phyloP scores from a whole-genome alignment of 1,284 basidiomycete species.

The Fomitiporia mediterranea region DNA sequence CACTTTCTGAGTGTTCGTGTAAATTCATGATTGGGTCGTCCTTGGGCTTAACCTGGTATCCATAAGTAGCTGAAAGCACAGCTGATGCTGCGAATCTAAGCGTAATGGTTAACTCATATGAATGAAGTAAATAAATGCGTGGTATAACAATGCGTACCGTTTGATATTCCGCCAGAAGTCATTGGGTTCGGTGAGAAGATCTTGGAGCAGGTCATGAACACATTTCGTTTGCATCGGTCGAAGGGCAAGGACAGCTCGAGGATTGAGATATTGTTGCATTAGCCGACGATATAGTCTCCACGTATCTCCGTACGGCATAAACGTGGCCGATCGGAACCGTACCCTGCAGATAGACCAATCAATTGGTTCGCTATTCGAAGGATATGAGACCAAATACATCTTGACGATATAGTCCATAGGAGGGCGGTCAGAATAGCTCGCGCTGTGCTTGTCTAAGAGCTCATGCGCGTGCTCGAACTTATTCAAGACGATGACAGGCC shows the following conservation, averaged over 20 bases:
- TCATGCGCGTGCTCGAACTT: conserved; percentile 14
- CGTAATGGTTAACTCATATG: background rate
- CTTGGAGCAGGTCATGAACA: conserved; percentile 24
- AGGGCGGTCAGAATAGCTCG: conserved; percentile 16
- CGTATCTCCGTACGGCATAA: conserved; percentile 27
- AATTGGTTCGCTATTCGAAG: background rate
- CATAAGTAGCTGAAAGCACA: conserved; percentile 14
- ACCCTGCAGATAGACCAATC: background rate
- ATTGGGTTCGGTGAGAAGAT: conserved; percentile 25
- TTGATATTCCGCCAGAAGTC: conserved; percentile 25
- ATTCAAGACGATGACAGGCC: conserved; percentile 25
- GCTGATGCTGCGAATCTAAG: conserved; percentile 12
- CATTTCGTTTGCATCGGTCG: conserved; percentile 26
- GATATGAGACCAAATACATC: conserved; percentile 23
- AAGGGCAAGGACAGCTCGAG: conserved; percentile 24
- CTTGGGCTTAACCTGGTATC: conserved; percentile 15
- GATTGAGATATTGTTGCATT: conserved; percentile 28
- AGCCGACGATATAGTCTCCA: conserved; percentile 31
- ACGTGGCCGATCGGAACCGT: conserved; percentile 22
- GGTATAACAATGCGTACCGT: conserved; percentile 23
- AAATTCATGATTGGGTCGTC: conserved; percentile 29
- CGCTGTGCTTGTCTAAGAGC: conserved; percentile 17
- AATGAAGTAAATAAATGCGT: background rate
- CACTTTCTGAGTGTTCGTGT: background rate
- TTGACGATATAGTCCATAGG: conserved; percentile 26